Conservation (phyloP, 228 moss, liverwort and hornwort species). For the Sphagnum fallax region DNA sequence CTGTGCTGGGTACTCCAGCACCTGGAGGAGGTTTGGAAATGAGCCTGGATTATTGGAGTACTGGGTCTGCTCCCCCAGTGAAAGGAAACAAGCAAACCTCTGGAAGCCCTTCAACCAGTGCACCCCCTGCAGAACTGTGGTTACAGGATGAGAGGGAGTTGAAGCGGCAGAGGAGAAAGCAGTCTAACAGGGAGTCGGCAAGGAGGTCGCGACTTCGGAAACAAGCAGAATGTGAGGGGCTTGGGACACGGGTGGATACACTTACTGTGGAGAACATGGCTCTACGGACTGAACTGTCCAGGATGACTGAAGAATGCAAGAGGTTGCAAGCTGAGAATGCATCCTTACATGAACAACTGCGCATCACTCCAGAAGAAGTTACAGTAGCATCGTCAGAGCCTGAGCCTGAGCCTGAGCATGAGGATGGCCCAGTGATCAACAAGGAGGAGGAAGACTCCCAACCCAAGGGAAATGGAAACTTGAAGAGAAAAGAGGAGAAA, state of each 20-base stretch:
- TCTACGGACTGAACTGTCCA: conserved; percentile 39
- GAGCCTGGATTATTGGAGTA: conserved; percentile 65
- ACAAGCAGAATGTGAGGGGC: conserved; percentile 65
- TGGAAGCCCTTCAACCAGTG: conserved; percentile 49
- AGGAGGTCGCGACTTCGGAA: conserved; percentile 37
- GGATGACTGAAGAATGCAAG: conserved; percentile 65
- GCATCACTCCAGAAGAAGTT: neutral
- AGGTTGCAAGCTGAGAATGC: conserved; percentile 45
- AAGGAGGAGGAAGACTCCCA: neutral
- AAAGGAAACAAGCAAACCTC: conserved; percentile 45
- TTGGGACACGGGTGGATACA: conserved; percentile 53
- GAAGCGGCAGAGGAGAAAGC: conserved; percentile 57
- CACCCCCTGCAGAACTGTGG: conserved; percentile 42
- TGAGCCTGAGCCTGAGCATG: neutral
- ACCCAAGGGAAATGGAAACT: neutral
- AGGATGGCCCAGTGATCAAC: neutral
- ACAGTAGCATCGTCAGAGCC: neutral
- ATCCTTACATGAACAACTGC: conserved; percentile 30
- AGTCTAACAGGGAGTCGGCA: conserved; percentile 50
- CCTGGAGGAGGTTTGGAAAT: conserved; percentile 51
- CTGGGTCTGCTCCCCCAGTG: conserved; percentile 33
- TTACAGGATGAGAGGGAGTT: conserved; percentile 52
- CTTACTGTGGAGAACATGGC: conserved; percentile 54
- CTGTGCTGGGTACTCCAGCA: conserved; percentile 26
- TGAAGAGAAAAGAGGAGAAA: too few relatives aligned